A percentile compares a stretch with the other conserved stretches of the same genome.
These are phyloP conservation scores for Leccinum subtestaceum DNA, from an alignment of 768 basidiomycete genomes.

Conservation along the genomic window DNA sequence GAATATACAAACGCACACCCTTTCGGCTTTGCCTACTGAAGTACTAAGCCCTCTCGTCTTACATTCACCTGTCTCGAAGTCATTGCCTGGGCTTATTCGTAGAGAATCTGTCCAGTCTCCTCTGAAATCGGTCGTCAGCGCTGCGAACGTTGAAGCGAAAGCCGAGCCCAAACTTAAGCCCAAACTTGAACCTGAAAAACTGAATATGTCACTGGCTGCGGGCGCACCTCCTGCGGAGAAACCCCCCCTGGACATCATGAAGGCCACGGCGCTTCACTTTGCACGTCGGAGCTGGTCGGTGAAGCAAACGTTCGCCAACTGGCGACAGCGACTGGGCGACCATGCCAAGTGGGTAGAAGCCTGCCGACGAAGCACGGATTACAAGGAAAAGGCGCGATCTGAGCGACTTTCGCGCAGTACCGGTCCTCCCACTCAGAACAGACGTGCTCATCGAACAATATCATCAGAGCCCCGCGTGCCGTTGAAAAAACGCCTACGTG, in stretches of 20 bases:
- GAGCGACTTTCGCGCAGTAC: conserved; percentile 33
- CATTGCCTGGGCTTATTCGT: conserved; percentile 15
- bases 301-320: conserved; percentile 41
- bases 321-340: conserved; percentile 46
- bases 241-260: conserved; percentile 28
- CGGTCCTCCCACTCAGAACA: conserved; percentile 14
- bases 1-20: conserved; percentile 24
- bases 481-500: conserved; percentile 32
- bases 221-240: conserved; percentile 9
- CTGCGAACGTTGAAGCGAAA: conserved; percentile 10
- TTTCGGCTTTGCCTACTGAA: conserved; percentile 26
- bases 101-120: conserved; percentile 27
- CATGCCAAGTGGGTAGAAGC: conserved; percentile 61
- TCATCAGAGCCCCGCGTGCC: conserved; percentile 23
- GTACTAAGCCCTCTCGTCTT: conserved; percentile 32
- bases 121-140: conserved; percentile 17
- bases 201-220: background rate
- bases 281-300: conserved; percentile 39
- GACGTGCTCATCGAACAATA: conserved; percentile 18
- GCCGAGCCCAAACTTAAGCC: conserved; percentile 4
- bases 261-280: conserved; percentile 44
- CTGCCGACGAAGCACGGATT: conserved; percentile 55
- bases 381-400: conserved; percentile 49
- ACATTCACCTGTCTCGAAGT: conserved; percentile 25
- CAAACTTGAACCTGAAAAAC: conserved; percentile 5